A percentile compares a stretch with the other conserved stretches of the same genome.
phyloP scores from a whole-genome alignment of 768 basidiomycete genomes.

The Hygrophoropsis aurantiaca region DNA sequence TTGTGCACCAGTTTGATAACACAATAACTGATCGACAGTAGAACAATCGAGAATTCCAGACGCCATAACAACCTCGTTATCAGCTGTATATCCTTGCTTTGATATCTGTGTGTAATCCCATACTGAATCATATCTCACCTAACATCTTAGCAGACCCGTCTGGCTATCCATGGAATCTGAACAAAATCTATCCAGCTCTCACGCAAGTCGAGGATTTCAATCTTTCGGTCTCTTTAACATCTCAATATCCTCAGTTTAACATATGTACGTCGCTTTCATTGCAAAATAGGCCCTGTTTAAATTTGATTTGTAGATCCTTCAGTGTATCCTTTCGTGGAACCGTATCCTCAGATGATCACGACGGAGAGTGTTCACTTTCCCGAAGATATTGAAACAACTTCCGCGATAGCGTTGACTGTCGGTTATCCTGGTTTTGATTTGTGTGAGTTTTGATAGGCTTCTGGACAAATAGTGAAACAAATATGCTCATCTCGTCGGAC shows the following conservation, averaged over 20 bases:
- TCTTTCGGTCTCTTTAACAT: not conserved
- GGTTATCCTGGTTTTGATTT: slow-evolving; percentile 20
- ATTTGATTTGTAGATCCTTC: slow-evolving; percentile 10
- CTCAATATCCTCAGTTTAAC: slow-evolving; percentile 21
- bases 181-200: slow-evolving; percentile 20
- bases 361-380: too few species aligned
- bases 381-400: too few species aligned
- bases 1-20: too few species aligned
- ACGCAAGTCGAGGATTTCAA: slow-evolving; percentile 1
- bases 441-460: slow-evolving; percentile 13
- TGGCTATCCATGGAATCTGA: slow-evolving; percentile 28
- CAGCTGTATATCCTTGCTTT: slow-evolving; percentile 25
- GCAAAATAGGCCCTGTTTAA: not conserved
- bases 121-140: not conserved
- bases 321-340: slow-evolving; percentile 16
- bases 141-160: slow-evolving; percentile 11
- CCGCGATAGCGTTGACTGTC: slow-evolving; percentile 3
- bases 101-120: slow-evolving; percentile 32
- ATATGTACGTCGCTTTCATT: slow-evolving; percentile 19
- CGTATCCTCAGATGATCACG: slow-evolving; percentile 8
- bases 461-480: not conserved
- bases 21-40: too few species aligned
- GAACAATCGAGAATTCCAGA: not conserved
- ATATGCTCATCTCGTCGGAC: not conserved
- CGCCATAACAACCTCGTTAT: slow-evolving; percentile 8